These are phyloP conservation scores for Xylaria hypoxylon DNA, from an alignment of 2,329 filamentous ascomycete genomes.

Conservation along the genomic window DNA sequence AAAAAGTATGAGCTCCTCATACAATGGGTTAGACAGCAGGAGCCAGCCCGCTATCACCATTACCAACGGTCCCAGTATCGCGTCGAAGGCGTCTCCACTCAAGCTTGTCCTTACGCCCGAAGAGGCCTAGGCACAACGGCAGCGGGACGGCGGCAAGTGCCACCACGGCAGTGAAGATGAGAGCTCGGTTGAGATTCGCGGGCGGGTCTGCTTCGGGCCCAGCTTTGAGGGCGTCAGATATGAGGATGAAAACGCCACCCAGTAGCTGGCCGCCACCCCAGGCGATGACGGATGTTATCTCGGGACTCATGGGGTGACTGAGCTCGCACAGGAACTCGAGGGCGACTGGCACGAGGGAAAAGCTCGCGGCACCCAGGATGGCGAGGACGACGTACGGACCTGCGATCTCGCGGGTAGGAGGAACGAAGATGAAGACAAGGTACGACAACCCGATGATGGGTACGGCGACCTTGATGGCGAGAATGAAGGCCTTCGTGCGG, in stretches of 20 bases:
- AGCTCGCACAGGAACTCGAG: conserved; percentile 90
- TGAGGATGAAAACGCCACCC: conserved; percentile 85
- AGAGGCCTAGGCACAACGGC: conserved; percentile 75
- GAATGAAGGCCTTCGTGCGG: conserved; percentile 81
- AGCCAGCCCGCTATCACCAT: neutral
- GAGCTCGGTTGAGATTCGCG: conserved; percentile 76
- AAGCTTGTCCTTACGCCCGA: conserved; percentile 69
- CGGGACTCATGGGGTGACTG: conserved; percentile 86
- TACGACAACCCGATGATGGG: conserved; percentile 80
- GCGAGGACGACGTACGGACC: conserved; percentile 82
- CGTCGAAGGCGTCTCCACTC: conserved; percentile 62
- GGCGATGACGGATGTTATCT: conserved; percentile 83
- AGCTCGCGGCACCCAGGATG: conserved; percentile 81
- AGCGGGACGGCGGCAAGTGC: conserved; percentile 73
- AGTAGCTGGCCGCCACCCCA: conserved; percentile 90
- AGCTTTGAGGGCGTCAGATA: conserved; percentile 79
- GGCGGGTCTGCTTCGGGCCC: conserved; percentile 67
- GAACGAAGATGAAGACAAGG: conserved; percentile 85
- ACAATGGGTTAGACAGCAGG: conserved; percentile 8
- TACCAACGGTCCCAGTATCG: conserved; percentile 51
- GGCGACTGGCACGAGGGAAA: conserved; percentile 83
- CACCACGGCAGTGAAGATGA: conserved; percentile 84
- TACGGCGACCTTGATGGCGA: conserved; percentile 77
- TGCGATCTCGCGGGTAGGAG: conserved; percentile 63
- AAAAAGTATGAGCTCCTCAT: neutral